Base-by-base conservation (phyloP, 352 stramenopile genomes). In the Globisporangium recalcitrans region DNA sequence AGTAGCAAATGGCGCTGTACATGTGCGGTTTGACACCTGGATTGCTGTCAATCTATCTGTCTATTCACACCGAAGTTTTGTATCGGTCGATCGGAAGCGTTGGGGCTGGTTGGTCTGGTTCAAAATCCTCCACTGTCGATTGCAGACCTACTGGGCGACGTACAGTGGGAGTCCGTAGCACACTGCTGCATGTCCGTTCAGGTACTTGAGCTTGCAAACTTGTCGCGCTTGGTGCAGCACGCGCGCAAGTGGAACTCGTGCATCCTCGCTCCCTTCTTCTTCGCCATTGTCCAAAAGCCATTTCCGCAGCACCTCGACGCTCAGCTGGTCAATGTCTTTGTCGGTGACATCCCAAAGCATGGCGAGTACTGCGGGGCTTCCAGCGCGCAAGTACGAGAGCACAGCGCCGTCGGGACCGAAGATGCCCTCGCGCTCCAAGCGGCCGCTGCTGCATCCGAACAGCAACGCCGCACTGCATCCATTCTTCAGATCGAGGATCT, bases 301-400 rank as follows among this genome's bases (percentile, higher is more conserved):
- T 11, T 80, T 69, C 34, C 73, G 59, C 1, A 96, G 60, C 26
- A 95, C 70, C 1, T 75, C 65, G 36, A 81, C 65, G 66, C 87
- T 89, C 36, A 97, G 66, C n/a, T 96, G 80, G 74, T 99, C 97
- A 64, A 99, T 98, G 73, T 99, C 97, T 59, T 88, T 84, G 71
- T 99, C 97, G 26, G 97, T 99, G 16, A 99, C 97, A 73, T 99
- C 97, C 97, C 97, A 99, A 13, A 99, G 80, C 86, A 99, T 99
- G 16, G 91, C 97, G 22, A 99, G 79, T n/a, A 99, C 96, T 5
- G 87, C 95, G 0, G 93, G 90, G 44, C 92, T 93, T 6, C 95
- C 95, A 34, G 90, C 89, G 24, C 75, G 73, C 16, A 99, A 71
- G 71, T 99, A 99, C n/a, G 87, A 87, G 3, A 98, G 68, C 31